Evolutionary conservation across 768 basidiomycete species (phyloP).

Genomic region (Kwoniella sp.): DNA sequence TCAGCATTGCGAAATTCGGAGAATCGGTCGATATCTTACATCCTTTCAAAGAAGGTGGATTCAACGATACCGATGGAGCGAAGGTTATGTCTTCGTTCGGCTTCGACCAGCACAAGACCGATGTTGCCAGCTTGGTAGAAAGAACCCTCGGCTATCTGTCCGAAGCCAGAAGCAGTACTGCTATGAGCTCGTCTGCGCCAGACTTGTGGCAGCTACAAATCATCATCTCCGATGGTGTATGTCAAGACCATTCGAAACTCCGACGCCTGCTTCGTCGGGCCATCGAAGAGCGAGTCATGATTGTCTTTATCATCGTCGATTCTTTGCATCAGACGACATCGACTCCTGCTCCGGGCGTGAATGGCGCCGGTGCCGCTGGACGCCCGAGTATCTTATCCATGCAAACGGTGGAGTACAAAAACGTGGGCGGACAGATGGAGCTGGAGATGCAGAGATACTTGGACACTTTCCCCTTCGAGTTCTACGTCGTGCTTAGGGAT

Average conservation of each 20-base stretch:
- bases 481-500: slow-evolving; percentile 84
- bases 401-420: slow-evolving; percentile 79
- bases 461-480: slow-evolving; percentile 97
- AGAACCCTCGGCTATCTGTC: slow-evolving; percentile 73
- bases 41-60: slow-evolving; percentile 72
- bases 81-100: slow-evolving; percentile 80
- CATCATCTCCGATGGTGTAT: slow-evolving; percentile 99
- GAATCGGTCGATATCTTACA: slow-evolving; percentile 84
- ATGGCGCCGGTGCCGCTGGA: slow-evolving; percentile 20
- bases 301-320: slow-evolving; percentile 95
- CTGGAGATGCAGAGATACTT: slow-evolving; percentile 84
- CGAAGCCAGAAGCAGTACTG: slow-evolving; percentile 72
- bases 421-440: slow-evolving; percentile 73
- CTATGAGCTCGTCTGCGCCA: slow-evolving; percentile 63
- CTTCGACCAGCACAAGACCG: slow-evolving; percentile 86
- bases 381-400: slow-evolving; percentile 84
- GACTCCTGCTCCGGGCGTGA: slow-evolving; percentile 27
- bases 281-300: slow-evolving; percentile 85
- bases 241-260: slow-evolving; percentile 88
- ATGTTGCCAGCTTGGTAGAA: slow-evolving; percentile 80
- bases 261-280: slow-evolving; percentile 78
- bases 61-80: slow-evolving; percentile 76
- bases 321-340: slow-evolving; percentile 64
- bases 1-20: slow-evolving; percentile 88
- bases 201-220: slow-evolving; percentile 98